These are phyloP conservation scores for Vachellia collinsii DNA, from an alignment of 306 rosid genomes.

Conservation along the genomic window DNA sequence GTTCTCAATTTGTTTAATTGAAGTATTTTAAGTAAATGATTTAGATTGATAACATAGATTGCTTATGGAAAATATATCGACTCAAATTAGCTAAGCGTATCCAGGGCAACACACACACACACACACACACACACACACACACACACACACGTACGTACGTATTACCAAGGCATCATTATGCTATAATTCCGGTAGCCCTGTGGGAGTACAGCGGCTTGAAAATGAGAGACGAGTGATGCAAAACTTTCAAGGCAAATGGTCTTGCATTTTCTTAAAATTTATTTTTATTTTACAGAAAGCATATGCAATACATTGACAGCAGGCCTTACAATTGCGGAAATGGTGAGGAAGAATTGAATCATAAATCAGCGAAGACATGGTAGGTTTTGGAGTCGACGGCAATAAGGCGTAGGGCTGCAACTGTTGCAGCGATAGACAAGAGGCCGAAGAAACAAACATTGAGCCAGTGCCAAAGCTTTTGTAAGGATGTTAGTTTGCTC, in stretches of 20 bases:
- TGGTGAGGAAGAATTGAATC: constrained; percentile 26
- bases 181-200: not conserved
- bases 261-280: not conserved
- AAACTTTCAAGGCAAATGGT: not conserved
- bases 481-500: constrained; percentile 46
- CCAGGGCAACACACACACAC: not conserved
- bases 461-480: constrained; percentile 83
- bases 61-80: not conserved
- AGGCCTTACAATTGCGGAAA: constrained; percentile 12
- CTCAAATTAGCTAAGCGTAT: not conserved
- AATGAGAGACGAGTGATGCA: not conserved
- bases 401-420: constrained; percentile 81
- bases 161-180: not conserved
- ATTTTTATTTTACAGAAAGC: constrained; percentile 3
- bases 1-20: not conserved
- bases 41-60: not conserved
- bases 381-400: constrained; percentile 79
- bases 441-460: constrained; percentile 70
- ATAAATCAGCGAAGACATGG: constrained; percentile 81
- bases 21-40: not conserved
- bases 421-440: constrained; percentile 65
- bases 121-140: no score
- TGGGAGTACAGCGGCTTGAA: not conserved
- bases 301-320: not conserved
- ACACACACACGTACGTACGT: no score